Evolutionary conservation across 371 early-diverging fungal species (phyloP).

Genomic region (Phascolomyces articulosus): DNA sequence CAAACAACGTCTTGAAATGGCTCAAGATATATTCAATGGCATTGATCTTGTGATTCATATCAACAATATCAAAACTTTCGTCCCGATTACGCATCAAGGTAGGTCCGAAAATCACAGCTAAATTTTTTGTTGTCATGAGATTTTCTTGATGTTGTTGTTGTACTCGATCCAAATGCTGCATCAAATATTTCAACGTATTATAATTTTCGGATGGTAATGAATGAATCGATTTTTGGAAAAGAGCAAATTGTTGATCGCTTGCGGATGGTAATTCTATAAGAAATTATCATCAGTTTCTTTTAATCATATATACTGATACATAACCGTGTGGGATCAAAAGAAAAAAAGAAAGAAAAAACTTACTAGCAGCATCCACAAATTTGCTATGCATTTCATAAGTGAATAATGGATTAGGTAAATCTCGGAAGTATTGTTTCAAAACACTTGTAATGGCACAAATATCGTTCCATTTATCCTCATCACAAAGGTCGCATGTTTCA

Average conservation of each 20-base stretch:
- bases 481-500: conserved; percentile 51
- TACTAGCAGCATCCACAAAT: conserved; percentile 73
- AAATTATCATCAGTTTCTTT: conserved; percentile 24
- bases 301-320: background rate
- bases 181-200: conserved; percentile 39
- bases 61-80: conserved; percentile 70
- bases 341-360: conserved; percentile 19
- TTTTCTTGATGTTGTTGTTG: conserved; percentile 63
- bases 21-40: conserved; percentile 65
- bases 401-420: conserved; percentile 90
- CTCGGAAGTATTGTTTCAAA: conserved; percentile 93
- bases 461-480: conserved; percentile 58
- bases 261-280: background rate
- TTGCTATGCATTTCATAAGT: conserved; percentile 77
- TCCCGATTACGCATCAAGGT: conserved; percentile 79
- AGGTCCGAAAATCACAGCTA: conserved; percentile 94
- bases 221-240: conserved; percentile 29
- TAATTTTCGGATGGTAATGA: conserved; percentile 44
- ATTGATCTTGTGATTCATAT: conserved; percentile 79
- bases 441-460: conserved; percentile 87
- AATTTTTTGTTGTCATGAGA: conserved; percentile 86
- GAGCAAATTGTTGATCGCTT: conserved; percentile 30
- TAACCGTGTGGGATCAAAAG: background rate
- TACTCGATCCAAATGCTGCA: conserved; percentile 41
- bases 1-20: conserved; percentile 47